These are phyloP conservation scores for Achlya hypogyna DNA, from an alignment of 352 stramenopile species.

Conservation along the genomic window DNA sequence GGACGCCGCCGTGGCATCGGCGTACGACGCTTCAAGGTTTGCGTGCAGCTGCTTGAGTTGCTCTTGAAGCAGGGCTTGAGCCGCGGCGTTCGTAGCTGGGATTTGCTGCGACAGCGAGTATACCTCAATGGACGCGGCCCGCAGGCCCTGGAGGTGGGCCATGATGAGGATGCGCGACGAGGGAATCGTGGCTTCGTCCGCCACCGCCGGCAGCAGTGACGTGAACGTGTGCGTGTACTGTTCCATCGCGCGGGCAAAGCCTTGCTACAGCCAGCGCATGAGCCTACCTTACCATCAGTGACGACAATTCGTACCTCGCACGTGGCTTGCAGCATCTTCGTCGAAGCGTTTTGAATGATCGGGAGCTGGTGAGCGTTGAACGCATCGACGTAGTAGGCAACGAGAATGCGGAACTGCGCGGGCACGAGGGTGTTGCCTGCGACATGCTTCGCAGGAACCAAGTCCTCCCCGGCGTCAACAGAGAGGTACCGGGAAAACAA, in stretches of 20 bases:
- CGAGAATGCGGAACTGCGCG: conserved; percentile 31
- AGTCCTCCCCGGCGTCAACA: conserved; percentile 18
- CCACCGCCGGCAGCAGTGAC: not conserved
- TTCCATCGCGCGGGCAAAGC: not conserved
- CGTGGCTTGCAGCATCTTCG: conserved; percentile 32
- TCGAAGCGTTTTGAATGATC: conserved; percentile 36
- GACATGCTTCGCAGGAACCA: conserved; percentile 37
- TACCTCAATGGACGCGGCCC: not conserved
- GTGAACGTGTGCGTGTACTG: conserved; percentile 4
- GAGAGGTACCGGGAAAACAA: conserved; percentile 40
- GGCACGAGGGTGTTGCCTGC: conserved; percentile 30
- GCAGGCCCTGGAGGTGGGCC: conserved; percentile 31
- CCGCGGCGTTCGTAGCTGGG: not conserved
- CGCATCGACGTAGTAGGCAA: conserved; percentile 36
- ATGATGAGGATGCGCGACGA: conserved; percentile 25
- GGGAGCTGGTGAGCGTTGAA: conserved; percentile 36
- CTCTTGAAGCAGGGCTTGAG: not conserved
- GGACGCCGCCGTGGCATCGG: not conserved
- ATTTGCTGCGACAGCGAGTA: not conserved
- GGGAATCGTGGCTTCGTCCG: not conserved
- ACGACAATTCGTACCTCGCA: conserved; percentile 28
- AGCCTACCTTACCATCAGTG: conserved; percentile 11
- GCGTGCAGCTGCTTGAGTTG: not conserved
- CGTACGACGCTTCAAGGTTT: not conserved
- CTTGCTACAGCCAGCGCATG: not conserved